Evolutionary conservation across 2,329 filamentous ascomycete species (phyloP), one percentile per base, ranked within the genome.

Genomic region (Karstenula rhodostoma): DNA sequence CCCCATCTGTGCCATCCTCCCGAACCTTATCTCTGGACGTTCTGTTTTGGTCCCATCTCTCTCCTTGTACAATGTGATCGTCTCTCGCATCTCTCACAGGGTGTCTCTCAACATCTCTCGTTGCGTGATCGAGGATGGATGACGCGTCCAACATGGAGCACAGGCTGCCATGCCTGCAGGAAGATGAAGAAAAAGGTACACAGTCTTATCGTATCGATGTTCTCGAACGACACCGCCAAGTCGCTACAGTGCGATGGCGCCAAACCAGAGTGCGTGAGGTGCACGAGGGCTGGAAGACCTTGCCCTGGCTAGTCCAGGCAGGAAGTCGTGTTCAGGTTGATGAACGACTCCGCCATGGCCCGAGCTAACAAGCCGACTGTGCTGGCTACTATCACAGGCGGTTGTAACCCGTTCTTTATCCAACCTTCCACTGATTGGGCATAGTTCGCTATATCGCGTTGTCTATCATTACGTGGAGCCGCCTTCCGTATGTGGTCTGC

Each of bases 131-230:
- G 4, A 40, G 15, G 6, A 52, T 19, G 13, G n/a, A 40, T 40
- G 32, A 9, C 33, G 22, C 49, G 35, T 40, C 35, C 49, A 52
- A 42, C 15, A 40, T n/a, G n/a, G 35, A 52, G 49, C 17, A 42
- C 49, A 42, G 49, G 49, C 35, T 52, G 49, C 22, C 15, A 42
- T n/a, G 33, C 49, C 22, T 52, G 49, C 22, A 52, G 49, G 49
- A 52, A 52, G 22, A 52, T 52, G 49, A 52, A 52, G 33, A 52
- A 52, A 15, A 52, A 52, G 49, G 49, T 52, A 52, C 15, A 17
- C 12, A 3, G 40, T 46, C 25, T n/a, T 4, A 29, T n/a, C 43
- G 22, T 47, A n/a, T 10, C 15, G 8, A n/a, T 17, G 6, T 27
- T 22, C 3, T n/a, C 19, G 17, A 19, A 15, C 9, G 12, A 32